Evolutionary conservation across 495 filamentous ascomycete species (phyloP).

Genomic region (Massariosphaeria phaeospora): DNA sequence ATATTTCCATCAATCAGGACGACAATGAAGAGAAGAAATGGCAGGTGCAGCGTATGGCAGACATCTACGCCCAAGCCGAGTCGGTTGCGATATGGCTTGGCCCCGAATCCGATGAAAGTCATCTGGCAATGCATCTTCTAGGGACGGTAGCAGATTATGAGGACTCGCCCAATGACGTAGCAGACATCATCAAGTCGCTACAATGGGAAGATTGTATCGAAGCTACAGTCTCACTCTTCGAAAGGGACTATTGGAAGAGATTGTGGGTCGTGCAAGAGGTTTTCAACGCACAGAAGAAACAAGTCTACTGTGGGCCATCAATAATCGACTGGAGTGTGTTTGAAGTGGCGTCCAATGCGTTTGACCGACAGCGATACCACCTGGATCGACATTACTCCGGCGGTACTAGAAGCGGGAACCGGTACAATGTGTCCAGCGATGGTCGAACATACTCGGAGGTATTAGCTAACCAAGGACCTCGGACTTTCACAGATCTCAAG

Average conservation of each 20-base stretch:
- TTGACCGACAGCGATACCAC: slow-evolving; percentile 1
- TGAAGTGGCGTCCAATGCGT: slow-evolving; percentile 12
- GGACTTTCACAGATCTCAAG: slow-evolving; percentile 8
- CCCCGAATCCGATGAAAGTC: slow-evolving; percentile 25
- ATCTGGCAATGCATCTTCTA: slow-evolving; percentile 16
- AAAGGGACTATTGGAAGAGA: slow-evolving; percentile 38
- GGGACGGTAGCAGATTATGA: slow-evolving; percentile 2
- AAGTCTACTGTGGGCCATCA: slow-evolving; percentile 33
- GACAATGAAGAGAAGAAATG: slow-evolving; percentile 5
- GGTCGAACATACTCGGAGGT: slow-evolving; percentile 8
- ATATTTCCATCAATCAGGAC: slow-evolving; percentile 36
- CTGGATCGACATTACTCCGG: slow-evolving; percentile 10
- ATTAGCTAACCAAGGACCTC: slow-evolving; percentile 18
- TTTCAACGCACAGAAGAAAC: slow-evolving; percentile 29
- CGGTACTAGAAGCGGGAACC: background rate
- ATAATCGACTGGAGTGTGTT: slow-evolving; percentile 20
- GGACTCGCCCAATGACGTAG: slow-evolving; percentile 1
- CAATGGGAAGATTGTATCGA: slow-evolving; percentile 1
- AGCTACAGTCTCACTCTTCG: slow-evolving; percentile 35
- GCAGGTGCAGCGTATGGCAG: slow-evolving; percentile 22
- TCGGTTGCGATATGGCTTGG: slow-evolving; percentile 43
- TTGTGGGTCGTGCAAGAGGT: slow-evolving; percentile 40
- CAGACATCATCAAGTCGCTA: background rate
- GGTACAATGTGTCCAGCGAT: background rate
- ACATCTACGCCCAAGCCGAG: slow-evolving; percentile 38